Base-by-base conservation (phyloP, 2,329 filamentous ascomycete species). In the Alternaria alternata region DNA sequence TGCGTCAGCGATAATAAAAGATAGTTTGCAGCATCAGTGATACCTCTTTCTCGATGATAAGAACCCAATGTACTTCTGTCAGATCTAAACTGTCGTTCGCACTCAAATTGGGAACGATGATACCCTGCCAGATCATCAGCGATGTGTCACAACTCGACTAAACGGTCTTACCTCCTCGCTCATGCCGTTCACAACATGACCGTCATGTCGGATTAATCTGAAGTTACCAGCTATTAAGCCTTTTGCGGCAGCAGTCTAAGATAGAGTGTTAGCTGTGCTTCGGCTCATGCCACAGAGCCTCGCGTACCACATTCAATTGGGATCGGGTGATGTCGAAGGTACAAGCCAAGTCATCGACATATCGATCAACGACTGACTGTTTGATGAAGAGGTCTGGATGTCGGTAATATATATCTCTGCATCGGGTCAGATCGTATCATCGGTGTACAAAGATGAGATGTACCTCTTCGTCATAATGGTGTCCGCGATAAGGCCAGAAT, bases 41-140 rank as follows among this genome's bases (percentile, higher is more conserved):
- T 65, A 88, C 90, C 81, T 95, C 92, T 78, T 95, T 94, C 73
- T 95, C 92, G 52, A 94, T 85, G 0, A 94, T 85, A 0, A 94
- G 79, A 43, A 94, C 80, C 90, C 89, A 93, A 54, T 81, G 80
- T 2, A 85, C 77, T 1, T 70, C 60, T 0, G 75, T 73, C n/a
- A 89, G 75, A 39, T 87, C 76, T 1, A 91, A 67, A 3, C 72
- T 72, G 0, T 82, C 77, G 12, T 89, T 81, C 0, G 84, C 82
- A 51, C 79, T 80, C 3, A 83, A 66, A 7, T 80, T 79, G 0
- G 91, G 90, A 8, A 94, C 81, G 0, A 89, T 78, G 5, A 85
- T 79, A 1, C 90, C 89, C 86, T 91, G n/a, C 1, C 4, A 39
- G 6, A 9, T n/a, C n/a, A 34, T 66, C 20, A 62, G 51, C 20